Evolutionary conservation across 306 rosid genomes (phyloP).

Genomic region (Hylodesmum podocarpum): DNA sequence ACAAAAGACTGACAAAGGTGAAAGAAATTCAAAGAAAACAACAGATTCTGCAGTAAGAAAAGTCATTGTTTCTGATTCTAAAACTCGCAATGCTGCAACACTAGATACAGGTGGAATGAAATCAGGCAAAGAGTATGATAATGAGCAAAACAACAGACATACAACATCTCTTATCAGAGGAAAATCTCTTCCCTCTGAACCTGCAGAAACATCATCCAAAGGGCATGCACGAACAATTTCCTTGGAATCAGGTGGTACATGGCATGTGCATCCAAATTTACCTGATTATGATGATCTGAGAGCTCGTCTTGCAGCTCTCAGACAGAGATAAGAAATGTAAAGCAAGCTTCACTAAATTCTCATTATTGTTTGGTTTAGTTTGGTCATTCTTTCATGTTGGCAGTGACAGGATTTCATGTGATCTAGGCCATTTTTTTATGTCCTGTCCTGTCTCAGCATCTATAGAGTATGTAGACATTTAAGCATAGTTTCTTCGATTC

Average conservation of each 20-base stretch:
- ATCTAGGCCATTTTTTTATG: background rate
- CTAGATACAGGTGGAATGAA: background rate
- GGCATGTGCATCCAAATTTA: slow-evolving; percentile 60
- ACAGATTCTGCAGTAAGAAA: background rate
- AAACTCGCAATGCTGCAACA: background rate
- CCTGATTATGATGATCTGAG: slow-evolving; percentile 77
- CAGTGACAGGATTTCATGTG: background rate
- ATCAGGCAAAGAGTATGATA: slow-evolving; percentile 25
- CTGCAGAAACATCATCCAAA: slow-evolving; percentile 22
- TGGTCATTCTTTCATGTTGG: background rate
- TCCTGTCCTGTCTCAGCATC: background rate
- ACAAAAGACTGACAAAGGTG: slow-evolving; percentile 33
- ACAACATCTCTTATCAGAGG: slow-evolving; percentile 34
- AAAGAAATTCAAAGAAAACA: slow-evolving; percentile 33
- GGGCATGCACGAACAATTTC: slow-evolving; percentile 32
- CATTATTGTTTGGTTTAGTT: background rate
- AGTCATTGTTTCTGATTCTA: background rate
- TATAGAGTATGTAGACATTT: background rate
- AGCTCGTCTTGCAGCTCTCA: slow-evolving; percentile 57
- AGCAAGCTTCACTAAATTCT: background rate
- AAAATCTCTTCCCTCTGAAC: slow-evolving; percentile 40
- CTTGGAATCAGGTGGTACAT: slow-evolving; percentile 28
- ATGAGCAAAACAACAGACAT: background rate
- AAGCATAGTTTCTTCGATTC: background rate
- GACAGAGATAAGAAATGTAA: slow-evolving; percentile 31